phyloP scores from a whole-genome alignment of 768 basidiomycete genomes.

The Hydnomerulius pinastri region DNA sequence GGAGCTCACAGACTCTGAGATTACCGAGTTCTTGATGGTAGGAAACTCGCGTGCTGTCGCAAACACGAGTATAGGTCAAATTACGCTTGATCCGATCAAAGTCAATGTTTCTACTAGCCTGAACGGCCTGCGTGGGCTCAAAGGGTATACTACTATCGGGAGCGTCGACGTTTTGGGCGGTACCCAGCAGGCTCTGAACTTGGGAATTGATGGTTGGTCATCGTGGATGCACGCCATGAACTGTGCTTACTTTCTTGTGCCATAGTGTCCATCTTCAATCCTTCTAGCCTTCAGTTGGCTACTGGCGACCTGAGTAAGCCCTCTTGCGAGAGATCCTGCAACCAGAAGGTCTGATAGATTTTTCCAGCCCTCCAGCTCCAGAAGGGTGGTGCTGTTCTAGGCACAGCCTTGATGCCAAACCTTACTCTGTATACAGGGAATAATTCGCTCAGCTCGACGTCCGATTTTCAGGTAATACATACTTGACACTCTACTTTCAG shows the following conservation, averaged over 20 bases:
- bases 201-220: constrained; percentile 57
- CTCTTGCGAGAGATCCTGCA: background rate
- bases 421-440: constrained; percentile 60
- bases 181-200: constrained; percentile 54
- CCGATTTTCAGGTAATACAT: constrained; percentile 48
- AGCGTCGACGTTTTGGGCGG: constrained; percentile 70
- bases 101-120: constrained; percentile 68
- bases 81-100: constrained; percentile 70
- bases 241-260: background rate
- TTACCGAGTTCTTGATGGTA: constrained; percentile 55
- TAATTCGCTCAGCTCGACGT: constrained; percentile 53
- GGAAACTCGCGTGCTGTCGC: constrained; percentile 63
- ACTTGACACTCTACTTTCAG: background rate
- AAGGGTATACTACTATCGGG: constrained; percentile 54
- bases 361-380: constrained; percentile 55
- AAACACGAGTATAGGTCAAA: constrained; percentile 60
- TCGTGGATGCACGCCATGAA: background rate
- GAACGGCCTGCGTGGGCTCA: constrained; percentile 60
- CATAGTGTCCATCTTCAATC: constrained; percentile 66
- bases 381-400: constrained; percentile 52
- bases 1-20: constrained; percentile 51
- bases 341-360: background rate
- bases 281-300: constrained; percentile 61
- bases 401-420: constrained; percentile 63
- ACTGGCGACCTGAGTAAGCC: constrained; percentile 64